Percentiles rank a stretch among this genome's conserved stretches.
Conservation (phyloP, 2,329 filamentous ascomycete species). For the Diaporthe citrichinensis region DNA sequence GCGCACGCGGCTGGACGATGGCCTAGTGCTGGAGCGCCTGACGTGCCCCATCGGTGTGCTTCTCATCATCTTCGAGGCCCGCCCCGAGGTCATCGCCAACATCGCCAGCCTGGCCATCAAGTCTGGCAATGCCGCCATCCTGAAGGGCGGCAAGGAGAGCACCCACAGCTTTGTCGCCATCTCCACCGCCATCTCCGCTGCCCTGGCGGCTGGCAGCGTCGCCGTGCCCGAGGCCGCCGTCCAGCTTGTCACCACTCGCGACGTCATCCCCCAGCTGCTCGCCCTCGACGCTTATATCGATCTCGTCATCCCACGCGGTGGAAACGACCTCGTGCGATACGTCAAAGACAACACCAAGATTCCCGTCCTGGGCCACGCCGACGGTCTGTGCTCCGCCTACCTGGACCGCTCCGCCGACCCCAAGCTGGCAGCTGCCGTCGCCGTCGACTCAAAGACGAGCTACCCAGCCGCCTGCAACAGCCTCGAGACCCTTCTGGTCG, state of each 20-base stretch:
- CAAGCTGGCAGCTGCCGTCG: constrained; percentile 78
- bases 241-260: constrained; percentile 93
- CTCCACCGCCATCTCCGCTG: constrained; percentile 84
- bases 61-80: constrained; percentile 97
- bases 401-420: constrained; percentile 83
- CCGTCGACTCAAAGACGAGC: constrained; percentile 92
- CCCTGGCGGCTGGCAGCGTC: constrained; percentile 74
- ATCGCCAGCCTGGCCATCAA: constrained; percentile 97
- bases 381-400: constrained; percentile 91
- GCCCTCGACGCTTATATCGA: constrained; percentile 90
- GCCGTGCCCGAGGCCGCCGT: constrained; percentile 86
- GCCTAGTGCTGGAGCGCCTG: constrained; percentile 86
- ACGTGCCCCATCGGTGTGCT: constrained; percentile 97
- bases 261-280: constrained; percentile 90
- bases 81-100: constrained; percentile 98
- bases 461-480: constrained; percentile 98
- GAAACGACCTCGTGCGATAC: constrained; percentile 89
- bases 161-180: constrained; percentile 96
- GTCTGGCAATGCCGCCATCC: constrained; percentile 95
- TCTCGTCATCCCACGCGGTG: constrained; percentile 92
- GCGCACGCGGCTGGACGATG: constrained; percentile 88
- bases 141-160: constrained; percentile 98
- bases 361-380: constrained; percentile 94
- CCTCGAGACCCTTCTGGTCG: constrained; percentile 90
- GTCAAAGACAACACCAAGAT: constrained; percentile 94